Evolutionary conservation across 108 stramenopile species (phyloP).

Genomic region (Nitzschia sp.): DNA sequence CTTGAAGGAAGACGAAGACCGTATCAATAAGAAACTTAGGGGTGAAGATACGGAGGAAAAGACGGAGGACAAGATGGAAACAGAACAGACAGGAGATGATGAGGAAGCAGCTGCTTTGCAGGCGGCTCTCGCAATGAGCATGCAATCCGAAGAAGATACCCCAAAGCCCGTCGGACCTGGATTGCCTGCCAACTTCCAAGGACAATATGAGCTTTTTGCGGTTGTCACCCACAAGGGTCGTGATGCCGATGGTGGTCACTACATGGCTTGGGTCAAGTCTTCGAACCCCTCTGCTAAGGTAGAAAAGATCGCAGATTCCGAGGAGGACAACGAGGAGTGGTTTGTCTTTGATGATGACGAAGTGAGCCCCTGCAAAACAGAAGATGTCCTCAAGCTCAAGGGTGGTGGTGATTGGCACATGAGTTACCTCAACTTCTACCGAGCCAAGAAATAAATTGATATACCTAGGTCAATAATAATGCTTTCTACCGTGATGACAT

Average conservation of each 20-base stretch:
- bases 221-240: constrained; percentile 98
- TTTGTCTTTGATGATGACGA: constrained; percentile 98
- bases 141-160: constrained; percentile 52
- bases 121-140: constrained; percentile 65
- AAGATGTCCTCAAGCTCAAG: constrained; percentile 95
- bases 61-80: constrained; percentile 37
- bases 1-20: constrained; percentile 76
- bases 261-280: constrained; percentile 96
- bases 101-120: constrained; percentile 61
- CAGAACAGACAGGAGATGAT: constrained; percentile 40
- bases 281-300: constrained; percentile 36
- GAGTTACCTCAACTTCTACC: constrained; percentile 98
- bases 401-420: constrained; percentile 99
- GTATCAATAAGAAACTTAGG: constrained; percentile 70
- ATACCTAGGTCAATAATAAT: not conserved
- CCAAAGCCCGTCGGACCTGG: constrained; percentile 83
- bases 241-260: constrained; percentile 97
- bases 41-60: constrained; percentile 29
- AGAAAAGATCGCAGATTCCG: constrained; percentile 73
- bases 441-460: constrained; percentile 50
- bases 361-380: constrained; percentile 94
- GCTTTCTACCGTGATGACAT: no score
- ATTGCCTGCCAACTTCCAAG: constrained; percentile 91
- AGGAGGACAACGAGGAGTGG: constrained; percentile 92
- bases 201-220: constrained; percentile 96